These are phyloP conservation scores for Lactuca saligna DNA, from an alignment of 129 eudicot genomes.

Conservation along the genomic window DNA sequence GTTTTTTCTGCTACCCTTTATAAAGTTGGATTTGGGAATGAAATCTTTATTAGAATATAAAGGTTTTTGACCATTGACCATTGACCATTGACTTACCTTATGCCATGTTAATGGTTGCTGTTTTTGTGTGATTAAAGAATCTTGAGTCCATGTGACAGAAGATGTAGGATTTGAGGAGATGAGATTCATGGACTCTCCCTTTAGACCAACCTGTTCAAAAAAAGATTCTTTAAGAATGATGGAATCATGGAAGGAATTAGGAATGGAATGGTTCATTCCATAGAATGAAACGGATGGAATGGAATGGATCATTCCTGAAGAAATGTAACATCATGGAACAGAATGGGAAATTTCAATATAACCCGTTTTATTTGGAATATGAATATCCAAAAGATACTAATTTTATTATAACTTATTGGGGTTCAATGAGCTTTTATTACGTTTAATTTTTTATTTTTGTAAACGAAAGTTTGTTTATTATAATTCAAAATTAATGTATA, in stretches of 20 bases:
- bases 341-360: too few relatives aligned
- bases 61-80: background rate
- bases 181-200: conserved; percentile 89
- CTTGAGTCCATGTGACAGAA: conserved; percentile 74
- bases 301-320: too few relatives aligned
- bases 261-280: too few relatives aligned
- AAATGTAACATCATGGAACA: too few relatives aligned
- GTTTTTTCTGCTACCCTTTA: conserved; percentile 20
- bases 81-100: conserved; percentile 51
- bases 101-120: conserved; percentile 92
- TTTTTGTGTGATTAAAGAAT: conserved; percentile 61
- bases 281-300: too few relatives aligned
- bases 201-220: conserved; percentile 76
- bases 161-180: conserved; percentile 50
- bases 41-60: background rate
- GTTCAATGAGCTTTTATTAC: too few relatives aligned
- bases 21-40: background rate
- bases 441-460: too few relatives aligned
- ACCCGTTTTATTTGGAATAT: too few relatives aligned
- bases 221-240: background rate
- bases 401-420: too few relatives aligned
- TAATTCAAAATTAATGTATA: too few relatives aligned
- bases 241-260: background rate
- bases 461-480: too few relatives aligned
- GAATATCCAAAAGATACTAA: too few relatives aligned